These are phyloP conservation scores for Yarrowia sp. DNA, from an alignment of 805 yeast genomes.

Conservation along the genomic window DNA sequence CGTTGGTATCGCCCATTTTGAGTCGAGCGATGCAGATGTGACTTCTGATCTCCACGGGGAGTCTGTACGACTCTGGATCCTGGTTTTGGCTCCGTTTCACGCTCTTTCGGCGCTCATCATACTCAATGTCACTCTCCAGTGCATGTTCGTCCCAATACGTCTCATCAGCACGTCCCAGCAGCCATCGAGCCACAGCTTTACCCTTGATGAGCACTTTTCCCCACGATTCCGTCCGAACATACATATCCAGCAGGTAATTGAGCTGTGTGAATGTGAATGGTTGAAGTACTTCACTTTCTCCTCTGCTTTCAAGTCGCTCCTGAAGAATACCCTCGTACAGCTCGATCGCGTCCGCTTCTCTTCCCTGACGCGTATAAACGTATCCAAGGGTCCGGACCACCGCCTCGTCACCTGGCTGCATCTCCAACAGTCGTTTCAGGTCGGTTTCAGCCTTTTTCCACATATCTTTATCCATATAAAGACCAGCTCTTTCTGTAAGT, in stretches of 20 bases:
- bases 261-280: constrained; percentile 84
- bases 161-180: constrained; percentile 63
- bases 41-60: constrained; percentile 85
- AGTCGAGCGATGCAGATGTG: constrained; percentile 75
- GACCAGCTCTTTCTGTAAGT: constrained; percentile 66
- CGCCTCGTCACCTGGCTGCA: constrained; percentile 23
- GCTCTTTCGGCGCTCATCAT: constrained; percentile 59
- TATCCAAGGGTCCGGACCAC: constrained; percentile 27
- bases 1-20: constrained; percentile 43
- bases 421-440: constrained; percentile 30
- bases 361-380: constrained; percentile 47
- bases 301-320: constrained; percentile 29
- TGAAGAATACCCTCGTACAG: constrained; percentile 63
- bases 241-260: constrained; percentile 77
- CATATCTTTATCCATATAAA: constrained; percentile 35
- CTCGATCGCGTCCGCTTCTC: constrained; percentile 70
- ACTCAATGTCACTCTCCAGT: constrained; percentile 66
- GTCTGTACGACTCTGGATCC: constrained; percentile 36
- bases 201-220: constrained; percentile 59
- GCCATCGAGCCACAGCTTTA: constrained; percentile 76
- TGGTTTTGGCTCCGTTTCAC: constrained; percentile 24
- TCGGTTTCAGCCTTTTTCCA: constrained; percentile 33
- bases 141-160: constrained; percentile 60
- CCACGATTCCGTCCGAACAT: constrained; percentile 65
- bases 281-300: constrained; percentile 26